Evolutionary conservation across 2,329 filamentous ascomycete genomes (phyloP), one percentile per base, ranked within the genome.

Genomic region (Hawksworthiomyces lignivorus): DNA sequence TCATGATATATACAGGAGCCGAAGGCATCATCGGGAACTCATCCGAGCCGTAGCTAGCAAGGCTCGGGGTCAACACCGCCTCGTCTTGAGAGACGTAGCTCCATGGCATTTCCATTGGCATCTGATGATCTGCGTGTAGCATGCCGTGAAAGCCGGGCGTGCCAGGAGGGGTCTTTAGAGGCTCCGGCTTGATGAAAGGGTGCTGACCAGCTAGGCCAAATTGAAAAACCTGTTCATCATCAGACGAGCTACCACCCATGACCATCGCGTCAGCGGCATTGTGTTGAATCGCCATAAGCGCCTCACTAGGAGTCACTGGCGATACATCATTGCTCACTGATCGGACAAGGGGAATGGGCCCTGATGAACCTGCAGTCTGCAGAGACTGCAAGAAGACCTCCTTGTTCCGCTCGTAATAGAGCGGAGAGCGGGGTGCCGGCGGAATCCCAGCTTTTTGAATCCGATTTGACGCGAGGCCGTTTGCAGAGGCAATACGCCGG

Each of bases 401-500:
- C 27, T 65, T 59, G 47, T 62, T 70, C 20, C 64, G 65, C 31
- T 69, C 69, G 36, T 67, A 63, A 48, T 57, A 58, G 46, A 67
- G 58, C 11, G 68, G 67, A 1, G 68, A 70, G 14, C 66, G 62
- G 0, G 66, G 65, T 4, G 61, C 63, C 1, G 55, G 48, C 9
- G 48, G 37, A 14, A 43, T 26, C 11, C 49, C 46, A 3, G 58
- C 52, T 48, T 70, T 71, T 36, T 68, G 63, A 12, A 71, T 63
- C 17, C 68, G 59, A 11, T 60, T 62, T 27, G 59, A 48, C 34
- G 65, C 54, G 9, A 49, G 39, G 6, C 72, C 69, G 4, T 64
- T 68, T 8, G 70, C 64, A 3, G 74, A 77, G 12, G 69, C 67
- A 32, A 76, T 73, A 31, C 74, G 68, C 19, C 72, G 67, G 59